A percentile compares a stretch with the other conserved stretches of the same genome.
Conservation (phyloP, 257 asterid species). For the Solanum chilense region DNA sequence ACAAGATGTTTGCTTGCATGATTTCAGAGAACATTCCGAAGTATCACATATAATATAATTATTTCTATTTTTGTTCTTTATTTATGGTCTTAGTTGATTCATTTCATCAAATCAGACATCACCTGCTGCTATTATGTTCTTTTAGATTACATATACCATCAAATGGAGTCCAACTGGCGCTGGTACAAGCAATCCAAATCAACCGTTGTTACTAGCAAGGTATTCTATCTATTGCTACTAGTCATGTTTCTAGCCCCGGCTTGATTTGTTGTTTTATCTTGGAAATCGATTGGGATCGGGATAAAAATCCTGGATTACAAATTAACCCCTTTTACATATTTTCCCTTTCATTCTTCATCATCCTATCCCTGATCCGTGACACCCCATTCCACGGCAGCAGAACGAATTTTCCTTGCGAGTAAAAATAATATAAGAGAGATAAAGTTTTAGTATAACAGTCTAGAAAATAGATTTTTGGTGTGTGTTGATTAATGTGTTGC, state of each 20-base stretch:
- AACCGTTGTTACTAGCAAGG: constrained; percentile 78
- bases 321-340: too few relatives aligned
- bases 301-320: too few relatives aligned
- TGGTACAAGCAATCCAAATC: constrained; percentile 76
- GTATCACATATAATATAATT: constrained; percentile 19
- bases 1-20: constrained; percentile 14
- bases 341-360: background rate
- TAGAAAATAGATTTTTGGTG: background rate
- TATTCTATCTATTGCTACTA: constrained; percentile 1
- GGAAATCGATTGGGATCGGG: background rate
- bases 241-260: background rate
- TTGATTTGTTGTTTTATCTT: background rate
- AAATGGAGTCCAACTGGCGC: constrained; percentile 96
- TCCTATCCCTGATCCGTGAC: background rate
- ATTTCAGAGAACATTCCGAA: constrained; percentile 62
- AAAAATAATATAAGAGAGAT: background rate
- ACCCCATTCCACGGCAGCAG: background rate
- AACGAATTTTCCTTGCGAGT: background rate
- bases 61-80: background rate
- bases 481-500: background rate
- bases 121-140: background rate
- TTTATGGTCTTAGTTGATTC: background rate
- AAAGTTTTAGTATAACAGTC: background rate
- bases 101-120: background rate
- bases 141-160: constrained; percentile 80